phyloP scores from a whole-genome alignment of 495 filamentous ascomycete genomes.

The Aspergillus bridgeri region DNA sequence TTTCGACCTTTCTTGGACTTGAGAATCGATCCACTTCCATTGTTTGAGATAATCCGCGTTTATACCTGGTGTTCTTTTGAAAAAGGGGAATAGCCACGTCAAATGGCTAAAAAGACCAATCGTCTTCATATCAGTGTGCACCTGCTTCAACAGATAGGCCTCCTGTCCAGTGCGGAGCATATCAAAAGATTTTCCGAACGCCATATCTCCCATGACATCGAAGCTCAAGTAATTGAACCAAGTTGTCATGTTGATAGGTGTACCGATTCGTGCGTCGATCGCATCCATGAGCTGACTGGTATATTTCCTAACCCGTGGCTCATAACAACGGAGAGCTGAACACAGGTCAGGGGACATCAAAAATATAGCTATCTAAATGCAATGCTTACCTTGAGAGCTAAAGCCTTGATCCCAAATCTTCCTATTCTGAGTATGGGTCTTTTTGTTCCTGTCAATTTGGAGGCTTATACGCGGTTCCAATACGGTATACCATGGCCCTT shows the following conservation, averaged over 20 bases:
- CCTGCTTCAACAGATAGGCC: conserved; percentile 26
- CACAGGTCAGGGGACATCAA: background rate
- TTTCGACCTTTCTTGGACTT: conserved; percentile 12
- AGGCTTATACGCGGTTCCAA: conserved; percentile 30
- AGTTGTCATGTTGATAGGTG: conserved; percentile 34
- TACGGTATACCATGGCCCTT: conserved; percentile 42
- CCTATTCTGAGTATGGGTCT: conserved; percentile 33
- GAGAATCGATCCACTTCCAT: conserved; percentile 26
- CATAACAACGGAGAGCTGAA: conserved; percentile 34
- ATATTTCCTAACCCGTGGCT: conserved; percentile 24
- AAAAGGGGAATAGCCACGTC: conserved; percentile 36
- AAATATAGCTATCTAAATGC: background rate
- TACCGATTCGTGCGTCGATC: conserved; percentile 13
- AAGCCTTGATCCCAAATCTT: conserved; percentile 42
- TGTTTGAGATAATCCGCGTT: conserved; percentile 28
- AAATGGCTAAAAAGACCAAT: conserved; percentile 34
- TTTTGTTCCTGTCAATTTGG: conserved; percentile 32
- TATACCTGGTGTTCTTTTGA: conserved; percentile 26
- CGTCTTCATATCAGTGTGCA: conserved; percentile 30
- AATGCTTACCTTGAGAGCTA: conserved; percentile 24
- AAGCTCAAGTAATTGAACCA: conserved; percentile 49
- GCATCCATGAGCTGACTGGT: conserved; percentile 23
- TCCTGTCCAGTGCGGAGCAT: conserved; percentile 37
- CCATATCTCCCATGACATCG: conserved; percentile 52
- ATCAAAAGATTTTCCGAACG: conserved; percentile 46